Conservation (phyloP, 371 early-diverging fungal species). For the Dinochytrium kinnereticum region DNA sequence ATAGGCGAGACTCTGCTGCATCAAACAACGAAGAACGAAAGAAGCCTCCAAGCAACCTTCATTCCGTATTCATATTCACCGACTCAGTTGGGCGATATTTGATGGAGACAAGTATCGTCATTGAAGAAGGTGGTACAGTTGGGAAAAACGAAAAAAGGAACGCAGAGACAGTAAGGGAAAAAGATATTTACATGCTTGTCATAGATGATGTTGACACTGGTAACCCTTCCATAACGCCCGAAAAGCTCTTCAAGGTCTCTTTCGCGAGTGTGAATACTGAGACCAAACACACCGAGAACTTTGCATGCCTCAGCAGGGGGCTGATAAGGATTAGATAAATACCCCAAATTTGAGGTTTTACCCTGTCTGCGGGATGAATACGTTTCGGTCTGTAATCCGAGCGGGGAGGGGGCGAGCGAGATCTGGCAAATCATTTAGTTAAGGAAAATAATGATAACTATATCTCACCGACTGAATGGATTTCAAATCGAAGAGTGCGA, state of each 20-base stretch:
- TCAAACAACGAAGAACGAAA: constrained; percentile 11
- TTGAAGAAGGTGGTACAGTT: background rate
- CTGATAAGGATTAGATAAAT: background rate
- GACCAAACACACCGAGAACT: constrained; percentile 82
- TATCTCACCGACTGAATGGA: too few species aligned
- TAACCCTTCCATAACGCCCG: constrained; percentile 65
- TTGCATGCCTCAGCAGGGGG: constrained; percentile 57
- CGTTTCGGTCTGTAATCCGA: background rate
- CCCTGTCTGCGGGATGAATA: background rate
- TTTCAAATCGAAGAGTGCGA: background rate
- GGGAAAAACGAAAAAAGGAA: background rate
- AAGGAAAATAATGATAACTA: too few species aligned
- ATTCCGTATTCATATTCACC: constrained; percentile 23
- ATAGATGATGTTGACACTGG: constrained; percentile 39
- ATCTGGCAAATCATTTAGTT: background rate
- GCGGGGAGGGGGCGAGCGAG: background rate
- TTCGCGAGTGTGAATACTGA: constrained; percentile 73
- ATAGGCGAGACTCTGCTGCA: constrained; percentile 12
- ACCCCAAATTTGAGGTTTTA: background rate
- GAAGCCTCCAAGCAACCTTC: background rate
- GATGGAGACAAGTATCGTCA: constrained; percentile 4
- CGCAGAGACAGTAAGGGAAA: background rate
- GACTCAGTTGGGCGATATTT: constrained; percentile 8
- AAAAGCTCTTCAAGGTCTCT: constrained; percentile 72
- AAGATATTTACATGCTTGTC: constrained; percentile 39